Conservation (phyloP, 148 eudicot genomes). For the Drosera capensis region DNA sequence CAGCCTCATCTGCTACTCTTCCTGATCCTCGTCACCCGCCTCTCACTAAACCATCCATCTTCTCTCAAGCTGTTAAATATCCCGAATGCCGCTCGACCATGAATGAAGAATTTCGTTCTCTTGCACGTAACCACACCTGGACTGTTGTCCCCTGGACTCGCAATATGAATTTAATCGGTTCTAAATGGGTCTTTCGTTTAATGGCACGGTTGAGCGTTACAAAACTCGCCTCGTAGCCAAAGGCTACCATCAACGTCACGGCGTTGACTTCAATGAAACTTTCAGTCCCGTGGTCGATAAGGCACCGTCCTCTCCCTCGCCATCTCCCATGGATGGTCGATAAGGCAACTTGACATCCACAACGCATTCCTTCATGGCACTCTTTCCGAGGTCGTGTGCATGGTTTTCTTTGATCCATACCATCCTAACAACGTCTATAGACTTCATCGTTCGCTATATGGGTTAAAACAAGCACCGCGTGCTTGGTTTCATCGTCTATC, state of each 20-base stretch:
- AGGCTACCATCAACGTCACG: conserved; percentile 1
- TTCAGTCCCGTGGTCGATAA: conserved; percentile 4
- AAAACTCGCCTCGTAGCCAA: conserved; percentile 6
- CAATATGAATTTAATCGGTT: background rate
- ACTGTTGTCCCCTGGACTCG: background rate
- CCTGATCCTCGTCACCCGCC: too few species aligned
- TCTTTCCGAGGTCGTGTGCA: background rate
- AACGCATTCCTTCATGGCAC: conserved; percentile 5
- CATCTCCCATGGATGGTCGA: background rate
- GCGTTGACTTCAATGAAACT: conserved; percentile 1
- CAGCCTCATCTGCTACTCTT: too few species aligned
- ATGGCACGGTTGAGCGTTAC: conserved; percentile 5
- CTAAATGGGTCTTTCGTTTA: conserved; percentile 5
- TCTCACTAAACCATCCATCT: too few species aligned
- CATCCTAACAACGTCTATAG: background rate
- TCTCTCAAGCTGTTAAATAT: too few species aligned
- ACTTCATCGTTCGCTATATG: background rate
- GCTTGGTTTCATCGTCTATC: conserved; percentile 2
- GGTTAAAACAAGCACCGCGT: conserved; percentile 2
- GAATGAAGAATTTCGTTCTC: conserved; percentile 1
- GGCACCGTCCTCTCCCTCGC: background rate
- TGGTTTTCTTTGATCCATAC: conserved; percentile 1
- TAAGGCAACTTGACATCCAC: background rate
- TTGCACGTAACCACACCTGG: conserved; percentile 1
- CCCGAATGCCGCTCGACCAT: too few species aligned